phyloP scores from a whole-genome alignment of 2,329 filamentous ascomycete species.

The Venturia oleaginea region DNA sequence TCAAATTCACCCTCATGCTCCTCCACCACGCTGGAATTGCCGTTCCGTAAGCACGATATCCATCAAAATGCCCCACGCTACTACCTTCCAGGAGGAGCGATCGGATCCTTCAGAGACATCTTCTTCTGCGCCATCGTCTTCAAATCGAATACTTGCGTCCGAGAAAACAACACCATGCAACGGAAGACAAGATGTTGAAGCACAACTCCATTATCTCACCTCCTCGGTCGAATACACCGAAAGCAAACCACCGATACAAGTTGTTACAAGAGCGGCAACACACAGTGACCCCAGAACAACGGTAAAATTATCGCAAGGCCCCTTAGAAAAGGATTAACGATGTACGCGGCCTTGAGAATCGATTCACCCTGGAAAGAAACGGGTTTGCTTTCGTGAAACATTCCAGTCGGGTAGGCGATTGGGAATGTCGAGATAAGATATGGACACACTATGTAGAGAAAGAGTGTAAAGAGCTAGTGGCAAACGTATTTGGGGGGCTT shows the following conservation, averaged over 20 bases:
- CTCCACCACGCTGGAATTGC: background rate
- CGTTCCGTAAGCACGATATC: background rate
- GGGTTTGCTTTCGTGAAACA: slow-evolving; percentile 14
- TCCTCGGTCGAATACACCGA: slow-evolving; percentile 20
- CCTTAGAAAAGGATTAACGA: slow-evolving; percentile 10
- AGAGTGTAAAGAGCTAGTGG: slow-evolving; percentile 9
- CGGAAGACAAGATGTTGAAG: slow-evolving; percentile 16
- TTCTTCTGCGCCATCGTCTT: background rate
- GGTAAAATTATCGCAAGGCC: slow-evolving; percentile 17
- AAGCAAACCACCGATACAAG: slow-evolving; percentile 20
- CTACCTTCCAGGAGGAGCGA: background rate
- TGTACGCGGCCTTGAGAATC: slow-evolving; percentile 12
- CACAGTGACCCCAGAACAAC: slow-evolving; percentile 19
- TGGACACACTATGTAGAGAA: slow-evolving; percentile 11
- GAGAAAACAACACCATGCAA: background rate
- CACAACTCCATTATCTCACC: slow-evolving; percentile 22
- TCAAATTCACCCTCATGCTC: background rate
- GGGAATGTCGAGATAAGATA: slow-evolving; percentile 12
- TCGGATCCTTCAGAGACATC: background rate
- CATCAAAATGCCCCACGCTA: background rate
- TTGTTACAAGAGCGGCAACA: slow-evolving; percentile 18
- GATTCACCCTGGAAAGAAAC: slow-evolving; percentile 14
- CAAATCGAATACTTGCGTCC: background rate
- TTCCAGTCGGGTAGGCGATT: slow-evolving; percentile 4
- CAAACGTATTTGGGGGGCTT: slow-evolving; percentile 1